Base-by-base conservation (phyloP, 2,329 filamentous ascomycete genomes). In the Verticillium klebahnii region DNA sequence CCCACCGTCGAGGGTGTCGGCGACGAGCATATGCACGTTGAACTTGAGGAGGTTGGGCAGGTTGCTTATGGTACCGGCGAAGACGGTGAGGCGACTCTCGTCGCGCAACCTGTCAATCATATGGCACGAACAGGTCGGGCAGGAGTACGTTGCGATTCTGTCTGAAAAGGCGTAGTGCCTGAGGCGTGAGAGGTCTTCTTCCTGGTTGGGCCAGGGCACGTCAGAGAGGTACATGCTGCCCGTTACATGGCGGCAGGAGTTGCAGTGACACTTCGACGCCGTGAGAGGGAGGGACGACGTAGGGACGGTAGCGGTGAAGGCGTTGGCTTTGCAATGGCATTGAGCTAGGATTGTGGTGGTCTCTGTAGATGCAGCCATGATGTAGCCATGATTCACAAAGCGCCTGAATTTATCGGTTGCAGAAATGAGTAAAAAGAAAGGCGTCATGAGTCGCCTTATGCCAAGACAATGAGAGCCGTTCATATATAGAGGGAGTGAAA, bases 1-100 rank as follows among this genome's bases (percentile, higher is more conserved):
- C 0, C 84, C 83, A 2, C 83, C 83, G 66, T 86, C 83, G 1
- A 74, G 32, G 0, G 83, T 85, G 61, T 85, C 82, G 1, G 70
- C 75, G 0, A 84, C 71, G 61, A 77, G 83, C 3, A 80, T 75
- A 60, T 83, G 78, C 1, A 73, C 62, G 0, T 58, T 64, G 40
- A 75, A 70, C 12, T 65, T 64, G 29, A 81, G 58, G 8, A 82
- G 54, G 7, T 68, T 65, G 0, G 67, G 63, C 1, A 70, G 58
- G 52, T 79, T 77, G 0, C 60, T 59, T 37, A 82, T 65, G 0
- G 69, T 66, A 1, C 81, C 80, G 0, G 76, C 78, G 2, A 77
- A 71, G 0, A 78, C 75, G 3, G 14, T 31, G 34, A 62, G 61
- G 12, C 56, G 71, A 23, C 19, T 34, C 8, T 57, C 32, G 17